Percentiles rank a stretch among this genome's conserved stretches.
phyloP scores from a whole-genome alignment of 441 rosid species.

The Populus tomentosa region DNA sequence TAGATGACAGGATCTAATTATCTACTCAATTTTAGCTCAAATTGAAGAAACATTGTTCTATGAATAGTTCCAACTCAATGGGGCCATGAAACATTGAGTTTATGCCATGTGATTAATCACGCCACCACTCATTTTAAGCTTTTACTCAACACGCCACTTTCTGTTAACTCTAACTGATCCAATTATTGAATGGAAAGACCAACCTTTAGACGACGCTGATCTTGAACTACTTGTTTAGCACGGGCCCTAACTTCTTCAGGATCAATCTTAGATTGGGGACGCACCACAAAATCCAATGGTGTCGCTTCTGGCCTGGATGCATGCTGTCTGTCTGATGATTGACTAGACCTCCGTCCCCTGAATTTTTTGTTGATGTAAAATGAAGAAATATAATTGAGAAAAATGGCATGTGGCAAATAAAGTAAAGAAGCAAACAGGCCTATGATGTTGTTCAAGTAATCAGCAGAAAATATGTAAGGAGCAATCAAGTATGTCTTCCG shows the following conservation, averaged over 20 bases:
- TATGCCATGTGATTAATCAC: not conserved
- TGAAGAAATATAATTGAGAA: not conserved
- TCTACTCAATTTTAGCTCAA: not conserved
- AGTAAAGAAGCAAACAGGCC: constrained; percentile 5
- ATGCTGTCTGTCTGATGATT: constrained; percentile 58
- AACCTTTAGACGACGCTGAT: constrained; percentile 92
- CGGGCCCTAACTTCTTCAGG: constrained; percentile 84
- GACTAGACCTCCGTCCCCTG: constrained; percentile 74
- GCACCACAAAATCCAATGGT: constrained; percentile 84
- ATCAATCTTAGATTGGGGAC: constrained; percentile 95
- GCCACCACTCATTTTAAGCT: not conserved
- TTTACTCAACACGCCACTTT: not conserved
- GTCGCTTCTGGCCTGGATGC: constrained; percentile 96
- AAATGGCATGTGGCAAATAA: not conserved
- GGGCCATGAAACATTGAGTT: not conserved
- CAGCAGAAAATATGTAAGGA: not conserved
- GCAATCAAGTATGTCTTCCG: not conserved
- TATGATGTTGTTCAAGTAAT: not conserved
- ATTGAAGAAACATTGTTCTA: not conserved
- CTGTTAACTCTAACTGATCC: not conserved
- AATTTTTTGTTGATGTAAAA: constrained; percentile 7
- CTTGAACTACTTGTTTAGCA: constrained; percentile 74
- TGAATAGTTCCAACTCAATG: not conserved
- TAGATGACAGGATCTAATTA: not conserved
- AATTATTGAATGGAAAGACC: constrained; percentile 6